A percentile compares a stretch with the other conserved stretches of the same genome.
Conservation (phyloP, 2,329 filamentous ascomycete species). For the Microdochium trichocladiopsis region DNA sequence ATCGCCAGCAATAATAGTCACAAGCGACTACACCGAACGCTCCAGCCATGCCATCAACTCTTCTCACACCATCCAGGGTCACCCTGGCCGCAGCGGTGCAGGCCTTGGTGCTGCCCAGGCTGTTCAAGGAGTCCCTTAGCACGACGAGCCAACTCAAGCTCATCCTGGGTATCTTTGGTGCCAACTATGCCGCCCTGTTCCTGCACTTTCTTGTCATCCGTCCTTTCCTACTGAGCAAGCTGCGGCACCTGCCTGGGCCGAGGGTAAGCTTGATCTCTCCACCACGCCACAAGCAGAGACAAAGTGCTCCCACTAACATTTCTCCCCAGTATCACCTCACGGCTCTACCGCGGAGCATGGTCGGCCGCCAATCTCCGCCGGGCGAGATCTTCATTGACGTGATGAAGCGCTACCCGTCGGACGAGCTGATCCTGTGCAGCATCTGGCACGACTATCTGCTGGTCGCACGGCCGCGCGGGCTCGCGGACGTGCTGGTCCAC, state of each 20-base stretch:
- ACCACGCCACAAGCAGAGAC: neutral
- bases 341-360: constrained; percentile 4
- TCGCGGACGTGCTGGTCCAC: constrained; percentile 40
- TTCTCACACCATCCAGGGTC: neutral
- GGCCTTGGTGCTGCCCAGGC: constrained; percentile 1
- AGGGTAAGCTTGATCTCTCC: constrained; percentile 7
- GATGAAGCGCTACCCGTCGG: constrained; percentile 10
- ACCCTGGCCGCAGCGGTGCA: neutral
- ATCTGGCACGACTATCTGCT: constrained; percentile 11
- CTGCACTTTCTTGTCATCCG: constrained; percentile 12
- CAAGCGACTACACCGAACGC: neutral
- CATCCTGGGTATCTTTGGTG: constrained; percentile 6
- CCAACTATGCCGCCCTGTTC: constrained; percentile 10
- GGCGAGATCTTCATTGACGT: constrained; percentile 12
- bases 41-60: neutral
- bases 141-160: neutral
- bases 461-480: constrained; percentile 24
- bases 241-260: constrained; percentile 12
- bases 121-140: constrained; percentile 1
- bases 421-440: constrained; percentile 11
- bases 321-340: constrained; percentile 6
- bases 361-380: constrained; percentile 7
- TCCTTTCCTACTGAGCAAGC: constrained; percentile 12
- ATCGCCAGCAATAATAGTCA: neutral
- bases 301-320: neutral